These are phyloP conservation scores for Astrothelium subdiscretum DNA, from an alignment of 495 filamentous ascomycete species.

Conservation along the genomic window DNA sequence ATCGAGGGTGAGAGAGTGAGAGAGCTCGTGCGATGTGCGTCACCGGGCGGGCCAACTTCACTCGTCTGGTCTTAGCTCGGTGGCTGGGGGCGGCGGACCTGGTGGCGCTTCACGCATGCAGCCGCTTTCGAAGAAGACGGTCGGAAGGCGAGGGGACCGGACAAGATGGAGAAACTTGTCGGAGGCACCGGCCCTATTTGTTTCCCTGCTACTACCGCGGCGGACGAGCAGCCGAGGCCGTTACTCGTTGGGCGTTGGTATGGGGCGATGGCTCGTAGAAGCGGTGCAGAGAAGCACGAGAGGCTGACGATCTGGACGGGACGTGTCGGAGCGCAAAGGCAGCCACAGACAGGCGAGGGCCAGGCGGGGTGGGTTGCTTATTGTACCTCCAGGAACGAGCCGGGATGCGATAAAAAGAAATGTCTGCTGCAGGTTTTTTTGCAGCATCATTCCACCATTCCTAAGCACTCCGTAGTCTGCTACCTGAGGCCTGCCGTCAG, in stretches of 20 bases:
- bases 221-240: too few species aligned
- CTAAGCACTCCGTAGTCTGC: too few species aligned
- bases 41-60: neutral
- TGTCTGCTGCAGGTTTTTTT: neutral
- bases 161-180: too few species aligned
- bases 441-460: neutral
- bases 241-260: too few species aligned
- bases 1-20: neutral
- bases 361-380: neutral
- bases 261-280: too few species aligned
- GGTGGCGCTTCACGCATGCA: neutral
- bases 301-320: neutral
- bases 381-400: neutral
- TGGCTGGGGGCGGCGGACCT: neutral
- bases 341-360: neutral
- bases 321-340: neutral
- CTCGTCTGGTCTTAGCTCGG: neutral
- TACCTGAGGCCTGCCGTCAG: neutral
- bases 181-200: neutral
- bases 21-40: neutral
- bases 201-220: neutral
- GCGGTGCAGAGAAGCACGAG: too few species aligned
- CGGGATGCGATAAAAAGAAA: neutral
- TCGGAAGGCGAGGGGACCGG: neutral
- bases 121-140: neutral